phyloP scores from a whole-genome alignment of 352 stramenopile genomes.

The Globisporangium mamillatum region DNA sequence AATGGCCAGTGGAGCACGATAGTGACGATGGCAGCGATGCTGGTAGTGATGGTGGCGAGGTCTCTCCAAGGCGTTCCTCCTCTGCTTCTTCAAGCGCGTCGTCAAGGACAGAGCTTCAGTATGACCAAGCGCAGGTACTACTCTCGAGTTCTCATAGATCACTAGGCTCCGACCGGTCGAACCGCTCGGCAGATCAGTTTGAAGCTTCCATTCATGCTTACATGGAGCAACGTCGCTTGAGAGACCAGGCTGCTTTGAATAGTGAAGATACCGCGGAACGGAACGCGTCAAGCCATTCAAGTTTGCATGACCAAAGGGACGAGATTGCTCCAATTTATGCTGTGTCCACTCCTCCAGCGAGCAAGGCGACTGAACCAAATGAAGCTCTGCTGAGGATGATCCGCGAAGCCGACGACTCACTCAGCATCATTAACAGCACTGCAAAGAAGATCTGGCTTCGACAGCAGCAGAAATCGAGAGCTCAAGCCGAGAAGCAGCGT shows the following conservation, averaged over 20 bases:
- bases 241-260: background rate
- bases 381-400: slow-evolving; percentile 43
- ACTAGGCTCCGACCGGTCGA: background rate
- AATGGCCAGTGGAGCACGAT: slow-evolving; percentile 28
- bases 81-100: slow-evolving; percentile 7
- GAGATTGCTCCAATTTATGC: background rate
- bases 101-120: background rate
- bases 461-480: slow-evolving; percentile 35
- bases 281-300: background rate
- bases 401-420: slow-evolving; percentile 60
- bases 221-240: slow-evolving; percentile 14
- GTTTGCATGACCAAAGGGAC: background rate
- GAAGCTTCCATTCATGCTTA: slow-evolving; percentile 9
- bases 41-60: background rate
- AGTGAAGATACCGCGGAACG: background rate
- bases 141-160: slow-evolving; percentile 3
- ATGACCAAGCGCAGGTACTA: background rate
- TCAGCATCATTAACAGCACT: slow-evolving; percentile 61
- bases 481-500: background rate
- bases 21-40: background rate
- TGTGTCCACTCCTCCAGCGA: background rate
- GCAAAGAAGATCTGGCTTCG: slow-evolving; percentile 47
- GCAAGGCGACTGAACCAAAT: slow-evolving; percentile 5
- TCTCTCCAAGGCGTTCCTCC: background rate
- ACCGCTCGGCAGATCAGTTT: slow-evolving; percentile 5